Evolutionary conservation across 1,284 basidiomycete genomes (phyloP), one percentile per base, ranked within the genome.

Genomic region (Moesziomyces sp.): DNA sequence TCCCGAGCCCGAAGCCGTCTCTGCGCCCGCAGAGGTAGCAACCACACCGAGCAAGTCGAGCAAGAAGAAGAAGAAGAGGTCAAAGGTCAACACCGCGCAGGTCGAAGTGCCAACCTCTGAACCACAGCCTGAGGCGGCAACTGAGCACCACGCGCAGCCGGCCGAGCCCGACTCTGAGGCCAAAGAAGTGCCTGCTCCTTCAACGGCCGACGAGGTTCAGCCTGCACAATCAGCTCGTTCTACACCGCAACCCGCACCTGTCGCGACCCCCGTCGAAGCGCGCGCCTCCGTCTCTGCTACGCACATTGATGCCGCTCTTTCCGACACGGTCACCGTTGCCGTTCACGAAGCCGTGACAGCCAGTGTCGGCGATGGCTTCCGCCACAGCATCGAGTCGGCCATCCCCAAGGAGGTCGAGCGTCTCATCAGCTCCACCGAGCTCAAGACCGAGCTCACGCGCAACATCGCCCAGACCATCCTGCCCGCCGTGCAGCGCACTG

Each of bases 401-500:
- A 43, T 76, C 3, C 65, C 74, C 38, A 46, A 52, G 19, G 61
- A 78, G 57, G 40, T 78, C 14, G 65, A 78, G 42, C 55, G 52
- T 6, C 58, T 74, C 46, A 45, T 78, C 55, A 43, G 51, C 16
- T 56, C 62, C 8, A 71, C 69, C 24, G 65, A 66, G 23, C 55
- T 76, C 50, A 59, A 57, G 23, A 51, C 52, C 11, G 64, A 78
- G 55, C 59, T 78, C 7, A 58, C 70, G 0, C 51, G 58, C 46
- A 65, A 54, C 58, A 74, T 78, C 30, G 53, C 69, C 2, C 51
- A 71, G 34, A 48, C 57, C 51, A 72, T 78, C 54, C 34, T 78
- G 26, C 76, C 76, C 8, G 51, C 65, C 8, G 65, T 78, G 30
- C 76, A 73, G 54, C 65, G 64, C 34, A 74, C 72, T 3, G 76